A percentile compares a stretch with the other conserved stretches of the same genome.
Conservation (phyloP, 768 basidiomycete species). For the Pisolithus albus region DNA sequence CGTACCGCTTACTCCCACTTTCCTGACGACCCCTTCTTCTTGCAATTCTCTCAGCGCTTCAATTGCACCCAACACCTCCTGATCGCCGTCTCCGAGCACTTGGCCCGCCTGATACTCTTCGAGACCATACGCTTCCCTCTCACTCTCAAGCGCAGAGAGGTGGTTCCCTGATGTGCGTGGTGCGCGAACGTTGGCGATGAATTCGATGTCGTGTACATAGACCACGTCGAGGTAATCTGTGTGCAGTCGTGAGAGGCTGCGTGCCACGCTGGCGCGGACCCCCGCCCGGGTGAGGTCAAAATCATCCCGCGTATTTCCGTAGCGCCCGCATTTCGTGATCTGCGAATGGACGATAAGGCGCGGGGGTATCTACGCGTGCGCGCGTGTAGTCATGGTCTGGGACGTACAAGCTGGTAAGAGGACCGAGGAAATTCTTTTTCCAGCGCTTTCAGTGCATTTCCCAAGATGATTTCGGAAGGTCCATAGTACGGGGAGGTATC, state of each 20-base stretch:
- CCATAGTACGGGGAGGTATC: slow-evolving; percentile 83
- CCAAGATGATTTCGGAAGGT: slow-evolving; percentile 70
- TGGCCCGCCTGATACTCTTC: slow-evolving; percentile 47
- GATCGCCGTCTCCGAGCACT: slow-evolving; percentile 64
- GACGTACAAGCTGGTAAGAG: slow-evolving; percentile 63
- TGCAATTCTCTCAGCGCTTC: slow-evolving; percentile 61
- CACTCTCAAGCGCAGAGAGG: slow-evolving; percentile 43
- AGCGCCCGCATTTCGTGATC: slow-evolving; percentile 87
- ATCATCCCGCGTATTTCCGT: slow-evolving; percentile 40
- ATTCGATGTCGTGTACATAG: slow-evolving; percentile 83
- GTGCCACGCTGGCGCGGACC: slow-evolving; percentile 59
- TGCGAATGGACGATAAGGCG: slow-evolving; percentile 23
- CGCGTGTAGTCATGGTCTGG: neutral
- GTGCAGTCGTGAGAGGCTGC: slow-evolving; percentile 61
- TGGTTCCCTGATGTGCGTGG: slow-evolving; percentile 53
- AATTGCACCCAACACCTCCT: slow-evolving; percentile 60
- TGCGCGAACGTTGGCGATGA: slow-evolving; percentile 48
- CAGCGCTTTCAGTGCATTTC: slow-evolving; percentile 55
- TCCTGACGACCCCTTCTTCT: slow-evolving; percentile 61
- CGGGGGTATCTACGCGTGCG: neutral
- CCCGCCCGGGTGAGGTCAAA: slow-evolving; percentile 72
- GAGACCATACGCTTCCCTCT: slow-evolving; percentile 61
- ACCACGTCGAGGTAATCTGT: slow-evolving; percentile 76
- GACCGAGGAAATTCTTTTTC: slow-evolving; percentile 66
- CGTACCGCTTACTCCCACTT: slow-evolving; percentile 76